A percentile compares a stretch with the other conserved stretches of the same genome.
Evolutionary conservation across 192 early-diverging fungal species (phyloP).

Genomic region (Chytriomyces confervae): DNA sequence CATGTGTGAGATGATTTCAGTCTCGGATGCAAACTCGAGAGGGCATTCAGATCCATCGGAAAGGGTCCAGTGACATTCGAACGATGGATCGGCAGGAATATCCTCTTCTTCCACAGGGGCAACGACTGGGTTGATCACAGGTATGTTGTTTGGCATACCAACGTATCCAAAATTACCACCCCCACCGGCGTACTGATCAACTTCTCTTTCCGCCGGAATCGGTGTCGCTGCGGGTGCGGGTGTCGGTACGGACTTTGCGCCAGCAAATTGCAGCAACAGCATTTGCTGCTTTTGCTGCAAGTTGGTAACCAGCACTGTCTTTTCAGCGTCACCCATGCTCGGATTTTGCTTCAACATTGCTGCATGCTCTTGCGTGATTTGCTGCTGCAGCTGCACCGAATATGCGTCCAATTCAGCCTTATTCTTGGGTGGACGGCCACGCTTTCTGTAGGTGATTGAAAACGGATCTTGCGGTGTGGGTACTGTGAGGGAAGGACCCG

Average conservation of each 20-base stretch:
- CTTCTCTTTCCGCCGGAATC: background rate
- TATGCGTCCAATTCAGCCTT: conserved; percentile 9
- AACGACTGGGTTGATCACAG: background rate
- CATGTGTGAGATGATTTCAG: conserved; percentile 45
- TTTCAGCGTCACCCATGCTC: conserved; percentile 8
- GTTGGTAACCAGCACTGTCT: background rate
- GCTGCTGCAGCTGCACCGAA: conserved; percentile 1
- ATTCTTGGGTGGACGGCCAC: conserved; percentile 27
- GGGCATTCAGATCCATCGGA: conserved; percentile 5
- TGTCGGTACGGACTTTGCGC: background rate
- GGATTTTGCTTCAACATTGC: conserved; percentile 19
- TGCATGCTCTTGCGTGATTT: conserved; percentile 27
- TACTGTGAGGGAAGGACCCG: background rate
- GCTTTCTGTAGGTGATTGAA: background rate
- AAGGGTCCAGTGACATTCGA: conserved; percentile 26
- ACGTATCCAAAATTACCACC: background rate
- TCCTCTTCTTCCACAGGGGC: conserved; percentile 2
- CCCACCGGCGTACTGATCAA: background rate
- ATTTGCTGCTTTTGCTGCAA: conserved; percentile 2
- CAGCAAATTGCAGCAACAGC: conserved; percentile 9
- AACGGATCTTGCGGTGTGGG: background rate
- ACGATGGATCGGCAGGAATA: conserved; percentile 11
- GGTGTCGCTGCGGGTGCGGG: background rate
- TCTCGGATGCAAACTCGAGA: conserved; percentile 28
- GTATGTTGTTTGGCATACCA: background rate